These are phyloP conservation scores for Petasospora rhodanensis DNA, from an alignment of 1,139 yeast genomes.

Conservation along the genomic window DNA sequence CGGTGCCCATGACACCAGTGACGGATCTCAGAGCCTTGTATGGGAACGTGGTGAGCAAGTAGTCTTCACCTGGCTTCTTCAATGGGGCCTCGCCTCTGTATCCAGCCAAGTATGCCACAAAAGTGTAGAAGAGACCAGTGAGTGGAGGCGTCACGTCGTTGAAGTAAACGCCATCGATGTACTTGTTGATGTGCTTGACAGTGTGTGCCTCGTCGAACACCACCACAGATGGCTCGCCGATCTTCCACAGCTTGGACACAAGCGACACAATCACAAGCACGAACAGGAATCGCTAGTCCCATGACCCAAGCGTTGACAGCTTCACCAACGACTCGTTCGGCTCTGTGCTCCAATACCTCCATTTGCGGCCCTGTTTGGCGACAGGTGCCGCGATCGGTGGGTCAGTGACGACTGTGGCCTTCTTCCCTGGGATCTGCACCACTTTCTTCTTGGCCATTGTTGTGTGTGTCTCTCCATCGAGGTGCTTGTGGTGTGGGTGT, in stretches of 20 bases:
- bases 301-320: too few species aligned
- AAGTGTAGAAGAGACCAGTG: conserved; percentile 43
- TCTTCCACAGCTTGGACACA: conserved; percentile 5
- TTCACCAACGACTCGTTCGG: too few species aligned
- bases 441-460: too few species aligned
- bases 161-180: conserved; percentile 57
- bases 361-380: too few species aligned
- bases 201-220: conserved; percentile 64
- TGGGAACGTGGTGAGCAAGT: conserved; percentile 16
- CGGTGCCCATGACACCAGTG: conserved; percentile 49
- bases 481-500: too few species aligned
- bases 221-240: conserved; percentile 41
- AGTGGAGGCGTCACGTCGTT: conserved; percentile 64
- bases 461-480: too few species aligned
- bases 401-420: too few species aligned
- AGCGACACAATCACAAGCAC: too few species aligned
- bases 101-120: conserved; percentile 37
- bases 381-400: too few species aligned
- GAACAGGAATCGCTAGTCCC: too few species aligned
- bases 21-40: conserved; percentile 41
- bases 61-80: conserved; percentile 16
- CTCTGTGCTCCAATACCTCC: too few species aligned
- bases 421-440: too few species aligned
- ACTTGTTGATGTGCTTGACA: conserved; percentile 64
- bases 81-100: conserved; percentile 37